Evolutionary conservation across 2,329 filamentous ascomycete species (phyloP), one percentile per base, ranked within the genome.

Genomic region (Chrysoporthe deuterocubensis): DNA sequence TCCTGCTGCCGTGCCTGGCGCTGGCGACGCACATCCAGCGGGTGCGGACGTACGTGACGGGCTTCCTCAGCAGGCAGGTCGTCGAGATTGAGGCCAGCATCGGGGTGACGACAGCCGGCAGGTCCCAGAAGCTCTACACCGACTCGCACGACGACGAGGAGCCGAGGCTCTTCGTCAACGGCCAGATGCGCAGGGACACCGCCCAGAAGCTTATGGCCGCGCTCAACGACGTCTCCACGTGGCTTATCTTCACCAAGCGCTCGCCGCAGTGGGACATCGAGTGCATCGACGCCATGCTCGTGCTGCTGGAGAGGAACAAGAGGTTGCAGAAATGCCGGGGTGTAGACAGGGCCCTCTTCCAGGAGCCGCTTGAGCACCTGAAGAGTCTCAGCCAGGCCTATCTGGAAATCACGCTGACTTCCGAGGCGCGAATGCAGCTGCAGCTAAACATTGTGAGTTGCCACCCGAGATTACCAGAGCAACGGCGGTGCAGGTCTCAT

Each of bases 231-330:
- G 26, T 48, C 3, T 46, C 59, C 42, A 61, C 59, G 14, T n/a
- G 59, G 43, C 32, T 32, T 3, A 61, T 61, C 6, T 61, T 61
- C 14, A 34, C 42, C 43, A 61, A 48, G 26, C 59, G 59, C 16
- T 61, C 59, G 42, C 59, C 59, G 13, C 42, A 61, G 43, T 61
- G 59, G 59, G 43, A 61, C 7, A 61, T 61, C 26, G 59, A 34
- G 26, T 61, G 59, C 26, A 16, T 46, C 13, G 43, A 46, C 16
- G n/a, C 37, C 18, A 8, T 61, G 43, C 59, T 61, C 11, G 2
- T 14, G 11, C 42, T 61, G n/a, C 14, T 61, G 7, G 43, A 61
- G 2, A 48, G 16, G 40, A 59, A 18, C 21, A 32, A 46, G 11
- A 40, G 26, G 14, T 26, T 61, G 59, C 59, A 60, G 40, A 42